A percentile compares a stretch with the other conserved stretches of the same genome.
Evolutionary conservation across 1,284 basidiomycete genomes (phyloP).

Genomic region (Agaricales sp.): DNA sequence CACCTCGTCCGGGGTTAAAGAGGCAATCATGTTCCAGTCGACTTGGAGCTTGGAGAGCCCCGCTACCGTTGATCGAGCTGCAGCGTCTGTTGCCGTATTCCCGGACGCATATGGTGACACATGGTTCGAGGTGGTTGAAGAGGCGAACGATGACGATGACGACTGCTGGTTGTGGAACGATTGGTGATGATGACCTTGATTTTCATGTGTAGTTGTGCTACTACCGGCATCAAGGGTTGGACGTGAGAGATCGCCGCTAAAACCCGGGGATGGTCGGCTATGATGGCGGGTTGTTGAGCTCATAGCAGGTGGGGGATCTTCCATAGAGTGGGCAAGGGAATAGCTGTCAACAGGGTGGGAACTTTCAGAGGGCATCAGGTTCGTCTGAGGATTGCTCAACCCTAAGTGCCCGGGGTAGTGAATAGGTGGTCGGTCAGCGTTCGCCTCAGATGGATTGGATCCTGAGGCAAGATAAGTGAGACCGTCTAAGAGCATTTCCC

Average conservation of each 20-base stretch:
- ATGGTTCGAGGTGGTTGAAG: neutral
- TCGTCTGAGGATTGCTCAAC: neutral
- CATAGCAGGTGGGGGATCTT: no score
- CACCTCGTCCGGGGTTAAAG: neutral
- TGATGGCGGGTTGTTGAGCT: no score
- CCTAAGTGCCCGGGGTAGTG: neutral
- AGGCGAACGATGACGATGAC: neutral
- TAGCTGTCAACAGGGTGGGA: no score
- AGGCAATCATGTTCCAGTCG: neutral
- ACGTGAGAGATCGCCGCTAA: no score
- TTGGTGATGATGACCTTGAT: neutral
- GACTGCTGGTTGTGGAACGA: neutral
- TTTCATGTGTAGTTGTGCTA: neutral
- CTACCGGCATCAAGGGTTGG: neutral
- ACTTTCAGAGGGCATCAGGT: no score
- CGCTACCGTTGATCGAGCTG: neutral
- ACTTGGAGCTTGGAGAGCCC: neutral
- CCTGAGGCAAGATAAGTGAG: neutral
- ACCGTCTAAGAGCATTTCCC: neutral
- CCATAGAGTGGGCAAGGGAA: no score
- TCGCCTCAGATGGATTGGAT: neutral
- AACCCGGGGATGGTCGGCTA: no score
- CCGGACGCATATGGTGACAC: neutral
- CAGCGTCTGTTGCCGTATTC: neutral
- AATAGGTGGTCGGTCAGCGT: neutral